These are phyloP conservation scores for Lipomyces orientalis DNA, from an alignment of 805 yeast species.

Conservation along the genomic window DNA sequence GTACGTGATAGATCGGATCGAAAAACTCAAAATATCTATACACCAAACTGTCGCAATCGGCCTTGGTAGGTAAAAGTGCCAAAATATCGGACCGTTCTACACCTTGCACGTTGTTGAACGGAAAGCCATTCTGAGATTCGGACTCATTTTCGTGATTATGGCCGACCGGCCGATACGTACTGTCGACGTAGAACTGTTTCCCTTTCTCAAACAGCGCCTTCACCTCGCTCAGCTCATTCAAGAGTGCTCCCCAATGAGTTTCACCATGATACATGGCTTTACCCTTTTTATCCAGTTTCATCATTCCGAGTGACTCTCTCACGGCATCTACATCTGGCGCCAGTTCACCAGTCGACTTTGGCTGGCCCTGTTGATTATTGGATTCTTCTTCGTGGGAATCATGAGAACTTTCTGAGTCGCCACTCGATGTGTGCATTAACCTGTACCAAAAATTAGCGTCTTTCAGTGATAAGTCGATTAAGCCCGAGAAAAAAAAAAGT, in stretches of 20 bases:
- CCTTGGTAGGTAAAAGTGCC: conserved; percentile 39
- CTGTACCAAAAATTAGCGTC: conserved; percentile 2
- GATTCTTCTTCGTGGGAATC: conserved; percentile 22
- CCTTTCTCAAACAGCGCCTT: conserved; percentile 31
- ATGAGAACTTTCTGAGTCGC: conserved; percentile 28
- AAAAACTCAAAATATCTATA: conserved; percentile 42
- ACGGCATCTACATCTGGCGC: conserved; percentile 36
- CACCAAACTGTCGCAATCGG: conserved; percentile 39
- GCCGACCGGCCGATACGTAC: not conserved
- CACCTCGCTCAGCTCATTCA: conserved; percentile 40
- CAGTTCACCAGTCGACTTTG: conserved; percentile 17
- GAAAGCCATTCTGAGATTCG: conserved; percentile 18
- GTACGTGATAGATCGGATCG: conserved; percentile 41
- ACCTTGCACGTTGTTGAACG: conserved; percentile 25
- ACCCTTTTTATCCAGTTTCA: conserved; percentile 45
- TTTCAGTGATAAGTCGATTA: not conserved
- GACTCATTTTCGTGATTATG: not conserved
- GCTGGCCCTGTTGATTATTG: not conserved
- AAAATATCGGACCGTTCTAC: conserved; percentile 38
- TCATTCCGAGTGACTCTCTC: conserved; percentile 45
- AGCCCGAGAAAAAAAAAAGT: not conserved
- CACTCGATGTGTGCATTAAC: conserved; percentile 27
- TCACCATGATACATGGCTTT: conserved; percentile 46
- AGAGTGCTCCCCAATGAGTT: conserved; percentile 46
- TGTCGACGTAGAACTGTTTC: conserved; percentile 11